Percentiles rank a stretch among this genome's conserved stretches.
phyloP scores from a whole-genome alignment of 305 asterid genomes.

The Ilex paraguariensis region DNA sequence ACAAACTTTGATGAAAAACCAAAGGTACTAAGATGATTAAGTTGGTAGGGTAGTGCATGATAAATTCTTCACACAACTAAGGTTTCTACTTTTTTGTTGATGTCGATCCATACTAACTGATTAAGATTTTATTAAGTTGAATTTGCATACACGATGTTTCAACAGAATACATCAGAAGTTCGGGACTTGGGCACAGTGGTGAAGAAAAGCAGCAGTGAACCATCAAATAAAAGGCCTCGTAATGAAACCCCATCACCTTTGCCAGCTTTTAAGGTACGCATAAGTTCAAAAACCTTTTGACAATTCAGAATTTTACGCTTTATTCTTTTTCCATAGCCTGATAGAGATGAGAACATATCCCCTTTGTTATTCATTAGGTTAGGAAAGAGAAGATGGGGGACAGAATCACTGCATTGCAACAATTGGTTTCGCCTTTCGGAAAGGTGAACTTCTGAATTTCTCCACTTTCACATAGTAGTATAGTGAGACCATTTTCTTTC shows the following conservation, averaged over 20 bases:
- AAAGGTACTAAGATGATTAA: constrained; percentile 35
- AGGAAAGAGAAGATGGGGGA: constrained; percentile 99
- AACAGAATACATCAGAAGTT: constrained; percentile 41
- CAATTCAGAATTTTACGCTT: neutral
- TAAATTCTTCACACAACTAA: no score
- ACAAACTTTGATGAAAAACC: constrained; percentile 56
- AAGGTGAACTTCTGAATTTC: constrained; percentile 50
- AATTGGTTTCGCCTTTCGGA: constrained; percentile 99
- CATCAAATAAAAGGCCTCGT: constrained; percentile 64
- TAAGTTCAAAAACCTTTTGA: neutral
- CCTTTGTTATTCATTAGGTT: constrained; percentile 51
- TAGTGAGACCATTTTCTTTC: constrained; percentile 6
- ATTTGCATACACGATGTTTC: neutral
- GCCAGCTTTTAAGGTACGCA: constrained; percentile 82
- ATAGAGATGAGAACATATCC: constrained; percentile 22
- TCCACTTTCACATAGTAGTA: constrained; percentile 20
- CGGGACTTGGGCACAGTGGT: constrained; percentile 29
- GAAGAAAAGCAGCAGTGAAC: constrained; percentile 46
- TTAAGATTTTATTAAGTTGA: no score
- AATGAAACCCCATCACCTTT: constrained; percentile 58
- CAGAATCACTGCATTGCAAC: constrained; percentile 99
- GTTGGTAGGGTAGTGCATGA: no score
- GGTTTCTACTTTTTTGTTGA: no score
- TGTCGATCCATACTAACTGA: no score
- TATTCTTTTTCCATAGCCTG: constrained; percentile 10